Percentiles rank a stretch among this genome's conserved stretches.
Evolutionary conservation across 139 green algal genomes (phyloP).

Genomic region (Closterium sp.): DNA sequence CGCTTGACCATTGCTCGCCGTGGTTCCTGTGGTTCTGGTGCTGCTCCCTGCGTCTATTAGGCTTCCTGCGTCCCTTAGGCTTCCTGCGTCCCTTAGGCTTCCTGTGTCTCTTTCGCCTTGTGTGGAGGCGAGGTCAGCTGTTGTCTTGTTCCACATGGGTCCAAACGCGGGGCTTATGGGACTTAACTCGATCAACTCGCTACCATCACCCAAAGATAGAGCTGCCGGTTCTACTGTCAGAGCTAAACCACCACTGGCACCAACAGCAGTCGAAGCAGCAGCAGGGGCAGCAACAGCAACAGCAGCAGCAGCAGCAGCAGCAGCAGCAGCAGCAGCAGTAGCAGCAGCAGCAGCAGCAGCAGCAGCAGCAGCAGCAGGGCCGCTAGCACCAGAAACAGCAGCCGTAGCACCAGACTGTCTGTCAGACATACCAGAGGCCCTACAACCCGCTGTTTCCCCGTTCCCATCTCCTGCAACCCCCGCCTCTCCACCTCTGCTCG

Average conservation of each 20-base stretch:
- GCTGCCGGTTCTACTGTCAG: neutral
- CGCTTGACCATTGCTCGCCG: neutral
- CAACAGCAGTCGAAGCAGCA: neutral
- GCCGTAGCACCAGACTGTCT: neutral
- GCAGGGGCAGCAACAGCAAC: neutral
- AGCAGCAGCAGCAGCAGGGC: too few species aligned
- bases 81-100: too few species aligned
- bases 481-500: neutral
- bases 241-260: neutral
- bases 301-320: neutral
- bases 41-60: neutral
- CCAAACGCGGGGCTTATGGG: neutral
- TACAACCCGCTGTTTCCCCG: neutral
- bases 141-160: neutral
- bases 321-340: neutral
- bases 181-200: neutral
- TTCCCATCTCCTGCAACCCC: neutral
- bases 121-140: neutral
- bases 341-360: too few species aligned
- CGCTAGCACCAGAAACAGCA: neutral
- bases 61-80: too few species aligned
- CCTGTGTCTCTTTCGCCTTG: neutral
- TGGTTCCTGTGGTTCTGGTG: neutral
- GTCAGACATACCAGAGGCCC: neutral
- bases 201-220: neutral